These are phyloP conservation scores for Chalara sp. DNA, from an alignment of 2,329 filamentous ascomycete species.

Conservation along the genomic window DNA sequence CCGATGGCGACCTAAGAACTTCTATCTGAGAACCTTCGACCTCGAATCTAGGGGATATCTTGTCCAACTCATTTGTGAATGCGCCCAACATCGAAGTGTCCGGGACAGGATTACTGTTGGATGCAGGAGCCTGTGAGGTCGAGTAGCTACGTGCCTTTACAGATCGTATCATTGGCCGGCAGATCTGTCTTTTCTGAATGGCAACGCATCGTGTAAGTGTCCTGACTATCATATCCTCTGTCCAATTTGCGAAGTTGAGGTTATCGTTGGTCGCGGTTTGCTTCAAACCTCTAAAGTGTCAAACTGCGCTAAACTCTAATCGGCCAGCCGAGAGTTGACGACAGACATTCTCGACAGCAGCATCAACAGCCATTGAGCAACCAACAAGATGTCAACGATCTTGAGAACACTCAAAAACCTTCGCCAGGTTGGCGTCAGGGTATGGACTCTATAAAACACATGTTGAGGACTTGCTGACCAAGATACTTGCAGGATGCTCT, in stretches of 20 bases:
- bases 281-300: too few relatives aligned
- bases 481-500: conserved; percentile 63
- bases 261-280: too few relatives aligned
- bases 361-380: conserved; percentile 19
- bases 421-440: conserved; percentile 83
- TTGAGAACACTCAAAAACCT: conserved; percentile 80
- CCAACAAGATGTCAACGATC: conserved; percentile 78
- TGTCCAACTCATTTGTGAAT: conserved; percentile 72
- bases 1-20: conserved; percentile 72
- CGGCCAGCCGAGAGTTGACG: conserved; percentile 10
- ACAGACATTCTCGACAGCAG: conserved; percentile 9
- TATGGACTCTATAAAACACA: conserved; percentile 31
- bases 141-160: conserved; percentile 24
- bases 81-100: conserved; percentile 47
- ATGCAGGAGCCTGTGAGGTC: conserved; percentile 16
- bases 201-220: conserved; percentile 27
- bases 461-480: conserved; percentile 29
- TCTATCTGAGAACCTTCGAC: conserved; percentile 73
- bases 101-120: conserved; percentile 30
- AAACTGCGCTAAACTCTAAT: conserved; percentile 2
- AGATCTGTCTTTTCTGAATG: conserved; percentile 19
- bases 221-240: conserved; percentile 28
- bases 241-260: not conserved
- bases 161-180: conserved; percentile 13
- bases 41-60: conserved; percentile 84